These are phyloP conservation scores for Adenanthera pavonina DNA, from an alignment of 306 rosid species.

Conservation along the genomic window DNA sequence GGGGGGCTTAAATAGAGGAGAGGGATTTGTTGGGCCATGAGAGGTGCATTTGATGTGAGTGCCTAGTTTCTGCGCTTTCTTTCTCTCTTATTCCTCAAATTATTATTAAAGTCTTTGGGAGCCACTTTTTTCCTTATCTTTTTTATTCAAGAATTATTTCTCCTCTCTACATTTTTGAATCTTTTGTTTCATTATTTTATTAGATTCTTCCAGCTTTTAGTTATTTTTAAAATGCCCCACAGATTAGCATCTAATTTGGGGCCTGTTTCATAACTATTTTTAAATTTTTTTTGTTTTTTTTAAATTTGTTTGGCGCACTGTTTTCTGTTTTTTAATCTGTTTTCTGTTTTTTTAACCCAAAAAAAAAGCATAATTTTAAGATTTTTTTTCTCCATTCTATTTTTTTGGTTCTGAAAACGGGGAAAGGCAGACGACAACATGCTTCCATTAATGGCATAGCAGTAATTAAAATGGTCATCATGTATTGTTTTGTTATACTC, in stretches of 20 bases:
- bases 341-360: too few species aligned
- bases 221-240: conserved; percentile 12
- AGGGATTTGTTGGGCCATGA: conserved; percentile 23
- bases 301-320: too few species aligned
- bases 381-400: too few species aligned
- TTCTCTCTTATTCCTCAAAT: conserved; percentile 49
- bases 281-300: too few species aligned
- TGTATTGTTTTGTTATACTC: too few species aligned
- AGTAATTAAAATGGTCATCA: too few species aligned
- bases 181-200: conserved; percentile 53
- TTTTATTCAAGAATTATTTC: neutral
- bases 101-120: conserved; percentile 27
- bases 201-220: conserved; percentile 47
- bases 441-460: too few species aligned
- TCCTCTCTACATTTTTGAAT: neutral
- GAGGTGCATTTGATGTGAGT: conserved; percentile 62
- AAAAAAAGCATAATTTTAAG: too few species aligned
- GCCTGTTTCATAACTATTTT: too few species aligned
- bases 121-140: conserved; percentile 13
- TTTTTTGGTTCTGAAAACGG: too few species aligned
- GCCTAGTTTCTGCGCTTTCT: conserved; percentile 41
- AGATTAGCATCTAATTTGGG: conserved; percentile 40
- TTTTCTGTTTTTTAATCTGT: too few species aligned
- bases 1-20: conserved; percentile 65
- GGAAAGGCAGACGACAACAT: too few species aligned